A percentile compares a stretch with the other conserved stretches of the same genome.
phyloP scores from a whole-genome alignment of 345 rosid genomes.

The Streptanthus diversifolius region DNA sequence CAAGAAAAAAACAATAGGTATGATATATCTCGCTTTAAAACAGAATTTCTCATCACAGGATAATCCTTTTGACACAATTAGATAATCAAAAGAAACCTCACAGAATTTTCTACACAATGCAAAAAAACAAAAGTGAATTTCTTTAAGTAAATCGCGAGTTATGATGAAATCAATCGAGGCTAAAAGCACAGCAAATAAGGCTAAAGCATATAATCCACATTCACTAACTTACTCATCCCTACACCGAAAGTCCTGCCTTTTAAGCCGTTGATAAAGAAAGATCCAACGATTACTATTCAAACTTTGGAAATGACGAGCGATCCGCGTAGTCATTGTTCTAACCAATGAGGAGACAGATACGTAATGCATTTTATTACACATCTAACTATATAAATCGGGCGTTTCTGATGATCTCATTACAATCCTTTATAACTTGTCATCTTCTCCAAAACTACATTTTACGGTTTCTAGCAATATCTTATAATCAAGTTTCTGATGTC shows the following conservation, averaged over 20 bases:
- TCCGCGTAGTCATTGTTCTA: slow-evolving; percentile 42
- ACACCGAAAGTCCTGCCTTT: background rate
- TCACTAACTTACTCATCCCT: slow-evolving; percentile 8
- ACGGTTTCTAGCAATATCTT: background rate
- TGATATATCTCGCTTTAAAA: slow-evolving; percentile 49
- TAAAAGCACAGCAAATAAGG: slow-evolving; percentile 64
- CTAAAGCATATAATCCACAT: slow-evolving; percentile 28
- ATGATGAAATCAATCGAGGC: slow-evolving; percentile 38
- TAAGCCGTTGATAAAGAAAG: slow-evolving; percentile 42
- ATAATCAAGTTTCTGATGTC: background rate
- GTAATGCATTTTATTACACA: slow-evolving; percentile 31
- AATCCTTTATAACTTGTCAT: background rate
- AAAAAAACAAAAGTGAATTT: slow-evolving; percentile 34
- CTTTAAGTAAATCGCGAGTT: slow-evolving; percentile 26
- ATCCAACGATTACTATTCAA: slow-evolving; percentile 66
- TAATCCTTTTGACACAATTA: background rate
- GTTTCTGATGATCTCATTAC: slow-evolving; percentile 13
- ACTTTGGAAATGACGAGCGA: slow-evolving; percentile 29
- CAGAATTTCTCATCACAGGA: slow-evolving; percentile 25
- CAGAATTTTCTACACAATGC: slow-evolving; percentile 33
- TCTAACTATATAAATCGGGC: slow-evolving; percentile 51
- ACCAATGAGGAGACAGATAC: slow-evolving; percentile 53
- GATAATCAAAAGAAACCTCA: slow-evolving; percentile 46
- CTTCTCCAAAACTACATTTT: background rate
- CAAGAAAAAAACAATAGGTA: slow-evolving; percentile 39